These are phyloP conservation scores for Spergularia azorica DNA, from an alignment of 179 eudicot species.

Conservation along the genomic window DNA sequence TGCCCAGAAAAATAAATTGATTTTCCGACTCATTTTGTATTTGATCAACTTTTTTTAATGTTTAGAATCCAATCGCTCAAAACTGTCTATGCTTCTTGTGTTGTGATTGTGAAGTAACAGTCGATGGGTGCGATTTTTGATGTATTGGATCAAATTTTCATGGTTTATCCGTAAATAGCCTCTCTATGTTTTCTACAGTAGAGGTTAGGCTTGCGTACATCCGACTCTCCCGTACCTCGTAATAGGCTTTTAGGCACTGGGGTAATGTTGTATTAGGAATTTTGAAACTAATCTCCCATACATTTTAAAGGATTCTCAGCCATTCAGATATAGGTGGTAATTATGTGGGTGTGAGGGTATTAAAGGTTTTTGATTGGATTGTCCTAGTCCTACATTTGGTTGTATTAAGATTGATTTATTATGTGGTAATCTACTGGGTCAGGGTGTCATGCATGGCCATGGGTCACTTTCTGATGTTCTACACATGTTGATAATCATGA, in stretches of 20 bases:
- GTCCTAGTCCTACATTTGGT: conserved; percentile 1
- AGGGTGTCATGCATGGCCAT: background rate
- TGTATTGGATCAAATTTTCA: too few relatives aligned
- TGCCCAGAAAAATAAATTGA: background rate
- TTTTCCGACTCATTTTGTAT: background rate
- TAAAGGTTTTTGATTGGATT: background rate
- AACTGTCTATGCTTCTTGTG: background rate
- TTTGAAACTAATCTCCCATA: background rate
- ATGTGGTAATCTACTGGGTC: background rate
- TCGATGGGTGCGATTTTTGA: too few relatives aligned
- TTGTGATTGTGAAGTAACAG: background rate
- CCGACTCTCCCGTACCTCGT: too few relatives aligned
- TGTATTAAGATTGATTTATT: conserved; percentile 2
- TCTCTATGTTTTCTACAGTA: too few relatives aligned
- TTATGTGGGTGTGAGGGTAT: background rate
- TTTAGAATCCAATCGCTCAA: too few relatives aligned
- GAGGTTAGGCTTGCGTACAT: too few relatives aligned
- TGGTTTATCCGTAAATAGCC: too few relatives aligned
- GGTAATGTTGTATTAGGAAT: too few relatives aligned
- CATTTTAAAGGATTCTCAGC: background rate
- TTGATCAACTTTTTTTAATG: background rate
- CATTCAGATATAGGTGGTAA: background rate
- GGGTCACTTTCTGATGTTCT: background rate
- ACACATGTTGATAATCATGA: background rate
- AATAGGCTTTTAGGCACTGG: too few relatives aligned